Conservation (phyloP, 2,329 filamentous ascomycete species). For the Aspergillus intermedius region DNA sequence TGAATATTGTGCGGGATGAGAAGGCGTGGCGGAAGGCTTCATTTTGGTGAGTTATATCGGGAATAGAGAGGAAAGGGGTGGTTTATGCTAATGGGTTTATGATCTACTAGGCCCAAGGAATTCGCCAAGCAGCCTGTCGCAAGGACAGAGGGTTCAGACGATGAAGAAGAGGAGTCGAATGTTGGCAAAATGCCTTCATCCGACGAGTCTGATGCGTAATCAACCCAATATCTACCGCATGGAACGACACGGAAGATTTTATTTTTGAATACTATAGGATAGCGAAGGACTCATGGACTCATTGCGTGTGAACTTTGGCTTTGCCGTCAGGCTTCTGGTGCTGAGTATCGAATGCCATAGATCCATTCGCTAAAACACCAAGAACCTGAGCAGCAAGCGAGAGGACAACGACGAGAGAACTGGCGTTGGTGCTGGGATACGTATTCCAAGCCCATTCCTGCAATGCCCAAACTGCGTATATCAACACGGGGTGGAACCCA, state of each 20-base stretch:
- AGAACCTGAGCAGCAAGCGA: slow-evolving; percentile 62
- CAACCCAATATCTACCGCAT: slow-evolving; percentile 50
- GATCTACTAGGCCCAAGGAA: slow-evolving; percentile 63
- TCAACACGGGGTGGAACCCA: slow-evolving; percentile 59
- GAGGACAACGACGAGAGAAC: slow-evolving; percentile 63
- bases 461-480: slow-evolving; percentile 63
- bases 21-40: slow-evolving; percentile 81
- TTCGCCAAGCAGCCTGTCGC: slow-evolving; percentile 62
- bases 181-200: slow-evolving; percentile 80
- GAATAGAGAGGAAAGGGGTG: neutral
- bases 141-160: slow-evolving; percentile 67
- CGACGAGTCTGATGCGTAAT: slow-evolving; percentile 66
- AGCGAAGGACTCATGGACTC: slow-evolving; percentile 10
- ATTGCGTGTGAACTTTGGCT: slow-evolving; percentile 18
- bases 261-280: neutral
- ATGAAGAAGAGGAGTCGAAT: slow-evolving; percentile 71
- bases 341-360: slow-evolving; percentile 15
- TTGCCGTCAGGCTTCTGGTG: slow-evolving; percentile 9
- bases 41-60: slow-evolving; percentile 61
- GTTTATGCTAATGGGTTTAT: slow-evolving; percentile 9
- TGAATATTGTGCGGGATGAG: slow-evolving; percentile 88
- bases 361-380: slow-evolving; percentile 49
- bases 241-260: neutral
- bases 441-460: slow-evolving; percentile 96
- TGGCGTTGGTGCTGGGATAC: slow-evolving; percentile 68